These are phyloP conservation scores for Coemansia sp. DNA, from an alignment of 192 early-diverging fungal species.

Conservation along the genomic window DNA sequence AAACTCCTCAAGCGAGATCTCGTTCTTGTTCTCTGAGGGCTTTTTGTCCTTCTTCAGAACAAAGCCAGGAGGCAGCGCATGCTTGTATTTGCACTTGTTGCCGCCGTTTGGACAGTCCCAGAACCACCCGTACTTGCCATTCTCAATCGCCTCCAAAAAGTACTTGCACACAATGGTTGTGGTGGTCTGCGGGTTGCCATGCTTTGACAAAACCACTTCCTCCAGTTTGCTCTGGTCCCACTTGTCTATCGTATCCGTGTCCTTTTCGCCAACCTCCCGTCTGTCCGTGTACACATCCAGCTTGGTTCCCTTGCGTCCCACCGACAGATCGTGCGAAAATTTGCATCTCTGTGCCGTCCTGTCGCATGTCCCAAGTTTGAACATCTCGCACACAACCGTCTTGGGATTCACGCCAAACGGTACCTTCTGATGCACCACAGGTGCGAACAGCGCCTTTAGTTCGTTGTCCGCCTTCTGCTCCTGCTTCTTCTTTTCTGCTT, in stretches of 20 bases:
- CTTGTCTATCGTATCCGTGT: slow-evolving; percentile 88
- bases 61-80: slow-evolving; percentile 95
- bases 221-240: slow-evolving; percentile 95
- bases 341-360: slow-evolving; percentile 89
- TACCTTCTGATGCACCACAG: slow-evolving; percentile 88
- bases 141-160: slow-evolving; percentile 97
- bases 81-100: slow-evolving; percentile 91
- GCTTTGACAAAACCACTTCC: slow-evolving; percentile 81
- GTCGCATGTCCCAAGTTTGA: slow-evolving; percentile 88
- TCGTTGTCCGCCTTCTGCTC: slow-evolving; percentile 91
- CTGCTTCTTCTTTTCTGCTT: slow-evolving; percentile 66
- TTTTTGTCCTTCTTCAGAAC: slow-evolving; percentile 92
- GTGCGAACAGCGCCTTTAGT: slow-evolving; percentile 87
- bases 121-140: slow-evolving; percentile 97
- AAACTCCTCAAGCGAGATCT: slow-evolving; percentile 96
- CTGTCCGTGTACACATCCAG: slow-evolving; percentile 92
- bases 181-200: slow-evolving; percentile 79
- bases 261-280: slow-evolving; percentile 57
- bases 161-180: slow-evolving; percentile 99
- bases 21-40: slow-evolving; percentile 70
- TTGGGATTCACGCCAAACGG: slow-evolving; percentile 98
- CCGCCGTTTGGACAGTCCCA: slow-evolving; percentile 99
- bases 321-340: slow-evolving; percentile 92
- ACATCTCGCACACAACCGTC: slow-evolving; percentile 88
- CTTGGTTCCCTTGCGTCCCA: slow-evolving; percentile 89